phyloP scores from a whole-genome alignment of 352 stramenopile species.

The Globisporangium alternatum region DNA sequence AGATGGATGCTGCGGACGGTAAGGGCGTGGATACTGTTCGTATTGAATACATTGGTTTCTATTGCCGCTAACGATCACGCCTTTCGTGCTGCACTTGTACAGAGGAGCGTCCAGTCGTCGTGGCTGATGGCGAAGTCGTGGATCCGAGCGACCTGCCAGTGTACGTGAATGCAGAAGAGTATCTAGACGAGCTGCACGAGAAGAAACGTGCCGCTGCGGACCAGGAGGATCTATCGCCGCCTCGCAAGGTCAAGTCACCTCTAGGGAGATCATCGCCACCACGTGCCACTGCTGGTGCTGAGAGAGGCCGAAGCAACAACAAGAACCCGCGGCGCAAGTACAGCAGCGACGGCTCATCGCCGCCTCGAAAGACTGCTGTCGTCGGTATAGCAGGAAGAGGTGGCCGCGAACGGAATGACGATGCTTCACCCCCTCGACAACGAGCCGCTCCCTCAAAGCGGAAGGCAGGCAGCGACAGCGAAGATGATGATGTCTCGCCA shows the following conservation, averaged over 20 bases:
- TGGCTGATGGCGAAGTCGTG: constrained; percentile 40
- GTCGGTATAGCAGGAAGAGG: neutral
- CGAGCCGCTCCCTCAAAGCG: neutral
- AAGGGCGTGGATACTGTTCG: constrained; percentile 3
- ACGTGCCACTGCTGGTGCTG: neutral
- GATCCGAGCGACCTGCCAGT: constrained; percentile 68
- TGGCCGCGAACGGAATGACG: constrained; percentile 11
- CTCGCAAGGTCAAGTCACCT: constrained; percentile 27
- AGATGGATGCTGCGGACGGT: constrained; percentile 52
- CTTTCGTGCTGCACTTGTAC: neutral
- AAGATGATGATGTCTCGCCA: constrained; percentile 27
- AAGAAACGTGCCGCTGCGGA: constrained; percentile 21
- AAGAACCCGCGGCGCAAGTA: neutral
- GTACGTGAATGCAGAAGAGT: constrained; percentile 71
- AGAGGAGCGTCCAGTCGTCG: constrained; percentile 42
- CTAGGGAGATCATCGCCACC: neutral
- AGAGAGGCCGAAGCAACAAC: neutral
- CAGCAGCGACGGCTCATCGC: constrained; percentile 22
- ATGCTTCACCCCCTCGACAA: constrained; percentile 32
- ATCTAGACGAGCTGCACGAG: constrained; percentile 43
- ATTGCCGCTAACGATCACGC: neutral
- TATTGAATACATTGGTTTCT: neutral
- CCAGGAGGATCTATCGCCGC: constrained; percentile 45
- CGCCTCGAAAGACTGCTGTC: constrained; percentile 7
- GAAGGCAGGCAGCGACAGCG: neutral